A percentile compares a stretch with the other conserved stretches of the same genome.
Conservation (phyloP, 2,329 filamentous ascomycete genomes). For the Stachybotrys chlorohalonatus region DNA sequence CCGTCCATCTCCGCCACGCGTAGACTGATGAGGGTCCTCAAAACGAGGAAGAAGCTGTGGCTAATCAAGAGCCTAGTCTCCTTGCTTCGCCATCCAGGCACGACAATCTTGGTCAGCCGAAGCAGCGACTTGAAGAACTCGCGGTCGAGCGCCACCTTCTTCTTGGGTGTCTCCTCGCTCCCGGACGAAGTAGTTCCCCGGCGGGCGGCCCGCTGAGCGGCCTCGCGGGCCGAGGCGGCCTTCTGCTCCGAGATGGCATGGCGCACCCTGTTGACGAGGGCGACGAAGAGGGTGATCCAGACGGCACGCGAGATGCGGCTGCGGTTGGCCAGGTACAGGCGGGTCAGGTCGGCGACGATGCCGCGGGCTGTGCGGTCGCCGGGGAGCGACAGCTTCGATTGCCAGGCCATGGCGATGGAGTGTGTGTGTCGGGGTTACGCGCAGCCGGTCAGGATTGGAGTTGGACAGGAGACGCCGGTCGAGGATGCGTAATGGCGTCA, state of each 20-base stretch:
- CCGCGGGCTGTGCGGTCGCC: slow-evolving; percentile 56
- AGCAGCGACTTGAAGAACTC: slow-evolving; percentile 71
- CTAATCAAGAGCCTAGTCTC: slow-evolving; percentile 79
- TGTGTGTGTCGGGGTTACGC: background rate
- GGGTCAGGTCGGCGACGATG: slow-evolving; percentile 56
- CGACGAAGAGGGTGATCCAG: slow-evolving; percentile 73
- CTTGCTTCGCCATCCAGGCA: slow-evolving; percentile 83
- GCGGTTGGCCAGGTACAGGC: slow-evolving; percentile 70
- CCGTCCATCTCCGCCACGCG: slow-evolving; percentile 97
- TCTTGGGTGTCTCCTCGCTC: slow-evolving; percentile 37
- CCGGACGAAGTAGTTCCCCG: slow-evolving; percentile 38
- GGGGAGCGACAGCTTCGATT: slow-evolving; percentile 60
- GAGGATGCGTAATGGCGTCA: background rate
- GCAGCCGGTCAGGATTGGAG: background rate
- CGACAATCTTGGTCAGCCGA: slow-evolving; percentile 72
- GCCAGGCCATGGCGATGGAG: slow-evolving; percentile 52
- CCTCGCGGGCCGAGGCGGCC: slow-evolving; percentile 63
- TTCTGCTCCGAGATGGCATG: slow-evolving; percentile 92
- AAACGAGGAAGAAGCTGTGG: slow-evolving; percentile 86
- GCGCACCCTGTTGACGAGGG: slow-evolving; percentile 78
- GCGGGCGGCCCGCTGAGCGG: slow-evolving; percentile 40
- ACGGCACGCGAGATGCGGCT: slow-evolving; percentile 74
- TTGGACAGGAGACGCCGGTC: background rate
- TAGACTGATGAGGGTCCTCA: slow-evolving; percentile 84
- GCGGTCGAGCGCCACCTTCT: slow-evolving; percentile 86